phyloP scores from a whole-genome alignment of 768 basidiomycete species.

The Suillus americanus region DNA sequence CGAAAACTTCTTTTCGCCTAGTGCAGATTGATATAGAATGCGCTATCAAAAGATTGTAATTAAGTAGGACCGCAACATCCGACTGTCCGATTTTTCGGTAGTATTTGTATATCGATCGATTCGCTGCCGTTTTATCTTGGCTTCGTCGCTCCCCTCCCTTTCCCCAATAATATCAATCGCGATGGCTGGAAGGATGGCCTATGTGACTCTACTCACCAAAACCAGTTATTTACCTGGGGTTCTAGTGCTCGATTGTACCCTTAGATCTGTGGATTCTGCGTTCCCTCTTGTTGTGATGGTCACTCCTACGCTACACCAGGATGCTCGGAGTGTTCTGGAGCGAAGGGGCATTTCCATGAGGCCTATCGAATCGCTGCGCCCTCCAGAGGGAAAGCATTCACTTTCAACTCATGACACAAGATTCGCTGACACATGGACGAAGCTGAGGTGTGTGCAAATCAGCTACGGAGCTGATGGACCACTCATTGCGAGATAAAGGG shows the following conservation, averaged over 20 bases:
- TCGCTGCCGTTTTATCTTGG: background rate
- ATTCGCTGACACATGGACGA: constrained; percentile 68
- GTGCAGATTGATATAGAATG: background rate
- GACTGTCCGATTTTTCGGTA: background rate
- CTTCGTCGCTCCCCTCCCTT: background rate
- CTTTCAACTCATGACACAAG: constrained; percentile 42
- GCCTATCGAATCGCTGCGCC: constrained; percentile 61
- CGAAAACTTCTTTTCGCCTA: constrained; percentile 1
- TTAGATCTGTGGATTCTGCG: constrained; percentile 52
- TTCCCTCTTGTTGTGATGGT: constrained; percentile 84
- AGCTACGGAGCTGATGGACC: constrained; percentile 13
- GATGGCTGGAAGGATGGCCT: constrained; percentile 52
- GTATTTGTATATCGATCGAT: background rate
- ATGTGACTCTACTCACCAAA: constrained; percentile 78
- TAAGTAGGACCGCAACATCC: background rate
- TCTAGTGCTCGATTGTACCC: constrained; percentile 52
- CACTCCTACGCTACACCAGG: constrained; percentile 54
- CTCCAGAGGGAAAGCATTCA: constrained; percentile 40
- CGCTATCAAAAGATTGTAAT: background rate
- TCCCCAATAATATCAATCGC: background rate
- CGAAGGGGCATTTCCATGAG: constrained; percentile 52
- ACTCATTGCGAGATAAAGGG: constrained; percentile 31
- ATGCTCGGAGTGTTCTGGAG: constrained; percentile 50
- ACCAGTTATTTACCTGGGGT: constrained; percentile 55
- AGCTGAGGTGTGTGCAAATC: constrained; percentile 40